Evolutionary conservation across 2,329 filamentous ascomycete genomes (phyloP), one percentile per base, ranked within the genome.

Genomic region (Sarocladium brachiariae): DNA sequence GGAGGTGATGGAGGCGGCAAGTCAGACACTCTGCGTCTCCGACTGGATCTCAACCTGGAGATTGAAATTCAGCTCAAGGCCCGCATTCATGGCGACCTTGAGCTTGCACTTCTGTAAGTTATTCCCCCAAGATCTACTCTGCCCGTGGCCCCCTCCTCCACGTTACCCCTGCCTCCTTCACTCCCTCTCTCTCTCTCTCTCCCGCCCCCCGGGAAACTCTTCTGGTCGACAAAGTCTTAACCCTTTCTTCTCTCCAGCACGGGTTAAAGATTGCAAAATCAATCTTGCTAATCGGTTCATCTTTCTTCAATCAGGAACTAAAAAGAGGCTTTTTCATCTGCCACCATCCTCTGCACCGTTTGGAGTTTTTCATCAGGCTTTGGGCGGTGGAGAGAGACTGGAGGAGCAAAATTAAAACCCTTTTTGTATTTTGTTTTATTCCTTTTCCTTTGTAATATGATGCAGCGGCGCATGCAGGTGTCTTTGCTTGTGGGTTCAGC

Each of bases 61-160:
- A 77, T 93, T 47, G 88, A 93, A 67, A 87, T 93, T 54, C 85
- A 89, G 60, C 76, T 93, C 54, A 93, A 93, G 75, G 88, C 88
- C 18, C 84, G 85, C 66, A 90, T 93, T 57, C 83, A 90, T 60
- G 89, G 89, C 62, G 89, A 95, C 70, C 70, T 95, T 56, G 90
- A 87, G 30, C 68, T 93, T 56, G 85, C 83, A 56, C 75, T 93
- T 58, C 69, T 79, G 75, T 79, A 70, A 67, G 75, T 73, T 10
- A 11, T 34, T 43, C 39, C n/a, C 39, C 11, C 21, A 4, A 25
- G 7, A n/a, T n/a, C 16, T n/a, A 6, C 11, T 37, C 6, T 18
- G 8, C 34, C 21, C 11, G 3, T n/a, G 25, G 16, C 30, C 23
- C 10, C 31, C 50, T 49, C 14, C 38, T 38, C 34, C 31, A 39